These are phyloP conservation scores for Ceratorhiza oryzae-sativae DNA, from an alignment of 1,284 basidiomycete species.

Conservation along the genomic window DNA sequence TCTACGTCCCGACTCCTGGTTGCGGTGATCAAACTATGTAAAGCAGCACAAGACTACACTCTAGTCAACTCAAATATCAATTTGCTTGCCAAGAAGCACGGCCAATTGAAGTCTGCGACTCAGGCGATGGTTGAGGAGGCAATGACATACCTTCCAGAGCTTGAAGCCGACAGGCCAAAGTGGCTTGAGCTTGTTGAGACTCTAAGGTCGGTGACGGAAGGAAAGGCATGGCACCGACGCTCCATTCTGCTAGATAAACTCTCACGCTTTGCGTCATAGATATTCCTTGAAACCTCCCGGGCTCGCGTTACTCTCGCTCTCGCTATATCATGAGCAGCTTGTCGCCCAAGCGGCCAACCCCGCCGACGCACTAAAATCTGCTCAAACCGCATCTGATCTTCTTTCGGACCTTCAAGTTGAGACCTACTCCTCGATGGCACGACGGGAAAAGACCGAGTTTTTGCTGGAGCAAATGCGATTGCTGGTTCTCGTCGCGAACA, in stretches of 20 bases:
- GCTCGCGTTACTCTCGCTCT: constrained; percentile 91
- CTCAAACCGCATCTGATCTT: constrained; percentile 86
- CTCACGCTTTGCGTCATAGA: constrained; percentile 58
- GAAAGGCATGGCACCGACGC: constrained; percentile 69
- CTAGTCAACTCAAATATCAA: constrained; percentile 78
- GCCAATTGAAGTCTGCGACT: constrained; percentile 91
- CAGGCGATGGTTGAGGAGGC: constrained; percentile 89
- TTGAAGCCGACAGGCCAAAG: constrained; percentile 71
- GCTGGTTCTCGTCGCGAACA: constrained; percentile 71
- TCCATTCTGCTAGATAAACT: background rate
- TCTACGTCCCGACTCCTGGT: constrained; percentile 90
- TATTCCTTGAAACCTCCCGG: constrained; percentile 96
- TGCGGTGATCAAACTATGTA: constrained; percentile 73
- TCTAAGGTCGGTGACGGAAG: constrained; percentile 90
- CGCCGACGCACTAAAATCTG: constrained; percentile 61
- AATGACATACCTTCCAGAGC: constrained; percentile 79
- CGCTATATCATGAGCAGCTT: constrained; percentile 78
- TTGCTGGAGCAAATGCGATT: constrained; percentile 98
- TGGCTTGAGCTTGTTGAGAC: constrained; percentile 92
- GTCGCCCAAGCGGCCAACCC: constrained; percentile 55
- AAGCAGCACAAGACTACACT: constrained; percentile 72
- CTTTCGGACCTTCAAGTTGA: constrained; percentile 97
- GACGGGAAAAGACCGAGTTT: constrained; percentile 97
- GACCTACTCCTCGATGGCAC: constrained; percentile 98
- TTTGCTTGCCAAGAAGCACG: constrained; percentile 92